Evolutionary conservation across 1,139 yeast species (phyloP).

Genomic region (Yamadazyma conglobata): DNA sequence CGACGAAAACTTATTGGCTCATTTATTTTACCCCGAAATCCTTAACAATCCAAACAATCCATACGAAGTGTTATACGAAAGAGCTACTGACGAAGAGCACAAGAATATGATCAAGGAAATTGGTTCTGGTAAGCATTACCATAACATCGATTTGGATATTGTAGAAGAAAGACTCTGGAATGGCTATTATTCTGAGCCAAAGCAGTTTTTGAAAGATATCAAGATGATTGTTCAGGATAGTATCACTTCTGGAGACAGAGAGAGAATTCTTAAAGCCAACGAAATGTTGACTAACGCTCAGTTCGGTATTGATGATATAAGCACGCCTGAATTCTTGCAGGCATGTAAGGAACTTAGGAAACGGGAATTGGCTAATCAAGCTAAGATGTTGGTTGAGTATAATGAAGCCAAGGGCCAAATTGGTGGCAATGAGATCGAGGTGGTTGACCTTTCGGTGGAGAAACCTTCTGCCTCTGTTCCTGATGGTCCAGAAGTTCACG

Average conservation of each 20-base stretch:
- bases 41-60: slow-evolving; percentile 34
- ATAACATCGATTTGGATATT: slow-evolving; percentile 90
- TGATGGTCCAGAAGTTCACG: background rate
- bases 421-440: slow-evolving; percentile 12
- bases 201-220: slow-evolving; percentile 80
- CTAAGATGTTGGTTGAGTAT: slow-evolving; percentile 41
- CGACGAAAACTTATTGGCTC: slow-evolving; percentile 70
- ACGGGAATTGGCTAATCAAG: slow-evolving; percentile 61
- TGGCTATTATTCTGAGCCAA: slow-evolving; percentile 91
- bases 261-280: slow-evolving; percentile 79
- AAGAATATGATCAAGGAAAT: slow-evolving; percentile 75
- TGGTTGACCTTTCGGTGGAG: slow-evolving; percentile 14
- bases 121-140: slow-evolving; percentile 65
- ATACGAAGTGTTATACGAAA: slow-evolving; percentile 50
- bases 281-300: slow-evolving; percentile 97
- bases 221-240: slow-evolving; percentile 83
- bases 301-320: slow-evolving; percentile 89
- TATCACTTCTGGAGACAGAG: slow-evolving; percentile 73
- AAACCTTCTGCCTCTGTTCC: background rate
- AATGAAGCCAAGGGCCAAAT: slow-evolving; percentile 11
- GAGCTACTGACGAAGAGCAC: slow-evolving; percentile 48
- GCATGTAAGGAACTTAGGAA: slow-evolving; percentile 74
- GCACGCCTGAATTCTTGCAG: slow-evolving; percentile 64
- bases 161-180: slow-evolving; percentile 96
- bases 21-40: slow-evolving; percentile 65